Percentiles rank a stretch among this genome's conserved stretches.
phyloP scores from a whole-genome alignment of 2,329 filamentous ascomycete genomes.

The Colletotrichum cereale region DNA sequence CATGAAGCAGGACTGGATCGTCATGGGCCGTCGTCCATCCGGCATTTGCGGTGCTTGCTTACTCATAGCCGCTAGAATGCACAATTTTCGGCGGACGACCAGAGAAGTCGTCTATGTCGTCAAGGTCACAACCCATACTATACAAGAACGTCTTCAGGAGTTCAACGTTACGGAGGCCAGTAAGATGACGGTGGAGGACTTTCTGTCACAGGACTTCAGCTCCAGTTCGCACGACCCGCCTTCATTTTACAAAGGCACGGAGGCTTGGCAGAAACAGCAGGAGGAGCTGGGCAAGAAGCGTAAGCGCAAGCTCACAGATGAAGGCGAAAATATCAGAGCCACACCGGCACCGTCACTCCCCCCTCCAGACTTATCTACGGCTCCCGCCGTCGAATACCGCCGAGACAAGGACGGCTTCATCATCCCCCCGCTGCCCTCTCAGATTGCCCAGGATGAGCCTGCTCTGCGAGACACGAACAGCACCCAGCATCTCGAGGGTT shows the following conservation, averaged over 20 bases:
- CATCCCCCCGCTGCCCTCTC: constrained; percentile 39
- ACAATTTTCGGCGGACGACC: constrained; percentile 94
- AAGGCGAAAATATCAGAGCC: constrained; percentile 44
- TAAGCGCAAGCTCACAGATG: constrained; percentile 56
- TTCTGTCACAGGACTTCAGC: constrained; percentile 76
- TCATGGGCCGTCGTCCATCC: constrained; percentile 90
- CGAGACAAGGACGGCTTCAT: constrained; percentile 42
- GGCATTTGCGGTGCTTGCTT: constrained; percentile 95
- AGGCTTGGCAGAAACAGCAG: constrained; percentile 68
- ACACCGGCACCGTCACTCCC: constrained; percentile 38
- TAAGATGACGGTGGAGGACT: constrained; percentile 88
- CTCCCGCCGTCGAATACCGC: constrained; percentile 35
- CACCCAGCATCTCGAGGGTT: constrained; percentile 31
- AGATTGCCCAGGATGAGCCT: constrained; percentile 34
- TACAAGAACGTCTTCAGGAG: constrained; percentile 90
- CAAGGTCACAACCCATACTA: constrained; percentile 94
- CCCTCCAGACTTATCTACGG: constrained; percentile 45
- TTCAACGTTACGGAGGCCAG: constrained; percentile 90
- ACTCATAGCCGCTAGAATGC: constrained; percentile 95
- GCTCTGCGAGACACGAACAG: constrained; percentile 34
- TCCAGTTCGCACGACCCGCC: constrained; percentile 79
- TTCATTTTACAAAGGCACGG: constrained; percentile 77
- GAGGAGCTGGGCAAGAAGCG: constrained; percentile 62
- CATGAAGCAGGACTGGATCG: constrained; percentile 98
- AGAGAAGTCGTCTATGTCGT: constrained; percentile 98